These are phyloP conservation scores for Scedosporium minutisporum DNA, from an alignment of 2,329 filamentous ascomycete genomes.

Conservation along the genomic window DNA sequence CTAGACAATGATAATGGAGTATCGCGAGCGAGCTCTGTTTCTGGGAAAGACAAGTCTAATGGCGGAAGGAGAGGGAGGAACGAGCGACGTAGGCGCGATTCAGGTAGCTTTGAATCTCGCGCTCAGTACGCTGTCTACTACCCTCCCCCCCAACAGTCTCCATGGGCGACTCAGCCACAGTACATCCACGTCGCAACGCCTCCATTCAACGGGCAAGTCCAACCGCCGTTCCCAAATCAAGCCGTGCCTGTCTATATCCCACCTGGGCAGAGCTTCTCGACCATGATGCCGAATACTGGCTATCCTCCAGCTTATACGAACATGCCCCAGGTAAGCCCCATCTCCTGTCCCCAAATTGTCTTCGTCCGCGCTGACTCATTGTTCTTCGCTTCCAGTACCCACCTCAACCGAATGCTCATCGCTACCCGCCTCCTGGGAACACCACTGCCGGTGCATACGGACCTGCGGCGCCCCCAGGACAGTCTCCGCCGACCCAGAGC, in stretches of 20 bases:
- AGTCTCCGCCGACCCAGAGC: constrained; percentile 17
- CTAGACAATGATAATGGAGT: constrained; percentile 46
- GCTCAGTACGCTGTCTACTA: constrained; percentile 64
- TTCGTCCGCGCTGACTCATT: constrained; percentile 8
- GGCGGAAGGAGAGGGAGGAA: constrained; percentile 62
- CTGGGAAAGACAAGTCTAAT: constrained; percentile 66
- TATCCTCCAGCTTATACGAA: constrained; percentile 34
- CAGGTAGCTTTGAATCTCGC: constrained; percentile 54
- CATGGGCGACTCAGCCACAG: constrained; percentile 43
- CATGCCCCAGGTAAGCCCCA: constrained; percentile 33
- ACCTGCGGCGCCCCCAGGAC: constrained; percentile 17
- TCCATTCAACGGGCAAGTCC: constrained; percentile 26
- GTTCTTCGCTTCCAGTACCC: constrained; percentile 18
- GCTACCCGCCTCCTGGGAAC: constrained; percentile 23
- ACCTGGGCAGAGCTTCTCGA: constrained; percentile 31
- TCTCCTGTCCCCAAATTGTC: constrained; percentile 3
- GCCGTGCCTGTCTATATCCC: constrained; percentile 36
- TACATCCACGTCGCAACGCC: constrained; percentile 30
- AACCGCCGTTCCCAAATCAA: constrained; percentile 36
- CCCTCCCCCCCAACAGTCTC: constrained; percentile 41
- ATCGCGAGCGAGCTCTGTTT: constrained; percentile 80
- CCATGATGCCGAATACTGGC: constrained; percentile 28
- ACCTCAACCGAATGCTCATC: constrained; percentile 20
- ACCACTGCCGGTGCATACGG: constrained; percentile 25
- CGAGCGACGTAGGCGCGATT: constrained; percentile 52